Evolutionary conservation across 257 asterid genomes (phyloP), one percentile per base, ranked within the genome.

Genomic region (Thymus quinquecostatus): DNA sequence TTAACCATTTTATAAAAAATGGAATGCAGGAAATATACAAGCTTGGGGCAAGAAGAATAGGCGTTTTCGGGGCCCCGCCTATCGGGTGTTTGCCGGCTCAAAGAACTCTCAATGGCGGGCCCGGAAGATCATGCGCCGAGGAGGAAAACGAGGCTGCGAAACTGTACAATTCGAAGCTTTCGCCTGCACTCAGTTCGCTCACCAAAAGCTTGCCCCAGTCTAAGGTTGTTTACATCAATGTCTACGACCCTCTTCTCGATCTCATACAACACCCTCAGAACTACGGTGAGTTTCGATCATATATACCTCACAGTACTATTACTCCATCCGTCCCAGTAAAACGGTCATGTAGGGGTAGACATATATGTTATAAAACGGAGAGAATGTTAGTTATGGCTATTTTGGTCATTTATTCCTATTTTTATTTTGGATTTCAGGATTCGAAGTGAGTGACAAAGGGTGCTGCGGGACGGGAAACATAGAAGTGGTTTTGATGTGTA

Each of bases 21-120:
- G 3, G 1, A 8, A 1, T 49, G 6, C 41, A 85, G 88, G 89
- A 82, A 8, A 1, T 86, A 48, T 81, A 88, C 83, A 44, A 79
- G 10, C 79, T 83, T 21, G 90, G 90, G 27, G 88, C 86, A 14
- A 73, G 90, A 64, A 78, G 78, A 60, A 78, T 87, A 29, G 82
- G 59, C 28, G 83, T 87, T 4, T 75, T 81, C 41, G 73, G 84
- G 2, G 48, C 79, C 28, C 83, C 85, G 11, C 85, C 87, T 12
- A 8, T 87, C 0, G 93, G 93, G 27, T 87, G 93, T 40, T 50
- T 83, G 70, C 93, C 93, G 27, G 21, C 59, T 12, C 82, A 76
- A 8, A 78, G 90, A 76, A 87, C 84, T 34, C 64, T 83, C 0
- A 78, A 76, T 0, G 90, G 90, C 6, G 90, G 90, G 5, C 2